Evolutionary conservation across 192 early-diverging fungal species (phyloP), one percentile per base, ranked within the genome.

Genomic region (Thamnidium elegans): DNA sequence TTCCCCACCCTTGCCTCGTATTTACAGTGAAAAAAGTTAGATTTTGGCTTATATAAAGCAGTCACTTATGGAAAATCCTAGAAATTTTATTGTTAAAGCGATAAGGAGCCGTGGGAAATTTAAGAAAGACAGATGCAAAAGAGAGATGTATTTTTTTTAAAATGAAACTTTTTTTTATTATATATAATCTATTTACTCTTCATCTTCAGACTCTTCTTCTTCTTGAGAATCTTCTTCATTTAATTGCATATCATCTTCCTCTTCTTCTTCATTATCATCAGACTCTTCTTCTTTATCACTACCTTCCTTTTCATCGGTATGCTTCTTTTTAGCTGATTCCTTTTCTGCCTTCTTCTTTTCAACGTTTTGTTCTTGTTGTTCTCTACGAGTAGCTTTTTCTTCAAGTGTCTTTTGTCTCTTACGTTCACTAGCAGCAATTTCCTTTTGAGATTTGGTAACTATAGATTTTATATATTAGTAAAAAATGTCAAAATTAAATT

Each of bases 321-420:
- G 20, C 56, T 66, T 55, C 10, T 62, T 63, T n/a, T 76, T 79
- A 8, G 74, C 70, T 10, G 79, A 72, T 64, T 84, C 86, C 60
- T 84, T 84, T 46, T 77, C 86, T 20, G 62, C 66, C 74, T 89
- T 81, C 73, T 95, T 97, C 52, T 84, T 78, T 70, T 82, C 75
- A 10, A 98, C 94, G 72, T 95, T 95, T 9, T 62, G 73, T 70
- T 94, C 90, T 71, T 98, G 95, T 72, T 91, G 79, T 50, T 82
- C 79, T 66, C 90, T 79, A 34, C 95, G 82, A 26, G 78, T 74
- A 2, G 85, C 91, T 74, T 86, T 85, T 59, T 87, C 84, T 42
- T 81, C 74, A 53, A 77, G 67, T 62, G 86, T 81, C 63, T 80
- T 79, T 66, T 90, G 79, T 50, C 84, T 82, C 55, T 78, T 77